Evolutionary conservation across 2,329 filamentous ascomycete species (phyloP).

Genomic region (Cercospora zeae-maydis): DNA sequence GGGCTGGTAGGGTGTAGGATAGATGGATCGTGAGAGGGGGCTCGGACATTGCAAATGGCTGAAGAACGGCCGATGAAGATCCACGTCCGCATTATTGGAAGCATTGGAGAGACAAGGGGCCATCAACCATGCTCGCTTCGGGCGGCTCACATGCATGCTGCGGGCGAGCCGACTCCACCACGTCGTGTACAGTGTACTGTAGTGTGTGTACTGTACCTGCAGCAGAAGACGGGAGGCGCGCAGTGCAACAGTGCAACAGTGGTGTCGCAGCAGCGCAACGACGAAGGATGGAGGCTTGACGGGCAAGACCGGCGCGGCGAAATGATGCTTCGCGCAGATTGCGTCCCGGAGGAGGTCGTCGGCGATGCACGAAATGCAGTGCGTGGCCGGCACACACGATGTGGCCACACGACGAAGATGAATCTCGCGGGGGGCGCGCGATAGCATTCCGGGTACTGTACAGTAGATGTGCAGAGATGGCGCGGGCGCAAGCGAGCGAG

Average conservation of each 20-base stretch:
- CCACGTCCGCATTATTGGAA: neutral
- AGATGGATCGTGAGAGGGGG: neutral
- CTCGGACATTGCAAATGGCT: neutral
- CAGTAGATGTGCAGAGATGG: constrained; percentile 2
- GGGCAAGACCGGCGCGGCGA: neutral
- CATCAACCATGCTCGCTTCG: neutral
- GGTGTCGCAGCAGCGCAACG: neutral
- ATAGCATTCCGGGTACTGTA: constrained; percentile 4
- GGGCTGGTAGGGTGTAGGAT: neutral
- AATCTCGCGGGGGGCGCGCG: neutral
- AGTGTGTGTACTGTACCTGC: too few relatives aligned
- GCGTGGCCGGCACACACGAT: too few relatives aligned
- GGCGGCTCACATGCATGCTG: neutral
- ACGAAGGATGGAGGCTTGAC: neutral
- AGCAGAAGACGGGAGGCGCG: neutral
- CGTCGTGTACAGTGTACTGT: too few relatives aligned
- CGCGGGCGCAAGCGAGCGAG: constrained; percentile 1
- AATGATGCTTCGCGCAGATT: neutral
- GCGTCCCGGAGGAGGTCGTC: neutral
- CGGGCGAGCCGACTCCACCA: neutral
- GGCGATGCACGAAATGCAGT: too few relatives aligned
- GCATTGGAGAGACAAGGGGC: neutral
- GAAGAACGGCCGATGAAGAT: too few relatives aligned
- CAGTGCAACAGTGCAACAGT: too few relatives aligned
- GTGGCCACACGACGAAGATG: neutral